phyloP scores from a whole-genome alignment of 768 basidiomycete genomes.

The Boletus vermiculosoides region DNA sequence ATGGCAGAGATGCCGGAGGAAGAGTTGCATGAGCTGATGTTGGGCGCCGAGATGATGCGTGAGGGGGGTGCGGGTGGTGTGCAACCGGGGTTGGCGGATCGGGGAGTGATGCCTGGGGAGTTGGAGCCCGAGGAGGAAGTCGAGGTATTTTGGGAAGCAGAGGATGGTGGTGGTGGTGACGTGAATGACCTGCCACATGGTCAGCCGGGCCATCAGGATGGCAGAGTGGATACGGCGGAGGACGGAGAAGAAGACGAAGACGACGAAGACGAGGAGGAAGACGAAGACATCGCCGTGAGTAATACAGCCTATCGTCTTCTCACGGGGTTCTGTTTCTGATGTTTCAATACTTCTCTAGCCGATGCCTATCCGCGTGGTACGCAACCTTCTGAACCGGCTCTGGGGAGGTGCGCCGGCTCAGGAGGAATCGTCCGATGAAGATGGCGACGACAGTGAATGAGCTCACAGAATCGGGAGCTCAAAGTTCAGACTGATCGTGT shows the following conservation, averaged over 20 bases:
- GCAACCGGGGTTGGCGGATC: conserved; percentile 21
- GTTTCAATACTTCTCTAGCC: conserved; percentile 42
- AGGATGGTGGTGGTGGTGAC: conserved; percentile 31
- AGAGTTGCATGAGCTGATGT: conserved; percentile 58
- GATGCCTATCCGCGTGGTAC: conserved; percentile 55
- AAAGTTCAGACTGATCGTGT: background rate
- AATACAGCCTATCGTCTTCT: background rate
- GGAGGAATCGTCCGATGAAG: conserved; percentile 25
- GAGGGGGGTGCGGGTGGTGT: conserved; percentile 31
- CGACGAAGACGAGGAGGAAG: conserved; percentile 35
- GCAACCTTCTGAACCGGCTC: conserved; percentile 58
- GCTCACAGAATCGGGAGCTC: background rate
- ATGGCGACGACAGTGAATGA: background rate
- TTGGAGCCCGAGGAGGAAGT: conserved; percentile 42
- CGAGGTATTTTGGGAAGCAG: conserved; percentile 23
- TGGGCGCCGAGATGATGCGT: conserved; percentile 42
- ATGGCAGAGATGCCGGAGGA: conserved; percentile 55
- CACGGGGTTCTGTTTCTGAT: background rate
- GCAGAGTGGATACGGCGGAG: conserved; percentile 33
- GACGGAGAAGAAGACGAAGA: conserved; percentile 46
- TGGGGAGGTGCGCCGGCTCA: conserved; percentile 43
- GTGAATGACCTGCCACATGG: conserved; percentile 17
- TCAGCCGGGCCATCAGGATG: conserved; percentile 25
- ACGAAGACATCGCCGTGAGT: conserved; percentile 47
- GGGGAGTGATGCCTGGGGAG: conserved; percentile 39